Evolutionary conservation across 2,329 filamentous ascomycete genomes (phyloP).

Genomic region (Diaporthe velutina): DNA sequence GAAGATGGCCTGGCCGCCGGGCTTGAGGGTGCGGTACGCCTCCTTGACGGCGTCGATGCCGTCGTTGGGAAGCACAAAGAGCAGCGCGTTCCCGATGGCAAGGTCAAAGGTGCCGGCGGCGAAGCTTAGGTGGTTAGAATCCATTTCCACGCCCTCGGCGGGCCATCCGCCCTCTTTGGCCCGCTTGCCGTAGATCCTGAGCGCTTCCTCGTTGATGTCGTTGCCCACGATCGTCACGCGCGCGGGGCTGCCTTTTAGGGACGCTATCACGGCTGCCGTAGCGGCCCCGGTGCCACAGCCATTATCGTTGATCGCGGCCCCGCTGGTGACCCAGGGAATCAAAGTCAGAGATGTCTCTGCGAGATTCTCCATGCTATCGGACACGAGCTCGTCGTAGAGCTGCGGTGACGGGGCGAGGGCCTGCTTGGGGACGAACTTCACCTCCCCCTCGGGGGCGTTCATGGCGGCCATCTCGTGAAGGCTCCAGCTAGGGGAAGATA

Average conservation of each 20-base stretch:
- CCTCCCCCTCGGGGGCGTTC: neutral
- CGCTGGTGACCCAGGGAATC: neutral
- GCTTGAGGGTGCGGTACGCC: neutral
- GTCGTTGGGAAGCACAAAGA: neutral
- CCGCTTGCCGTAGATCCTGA: neutral
- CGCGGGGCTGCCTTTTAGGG: neutral
- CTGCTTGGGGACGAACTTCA: neutral
- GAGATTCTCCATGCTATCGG: neutral
- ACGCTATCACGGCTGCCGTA: neutral
- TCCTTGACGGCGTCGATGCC: neutral
- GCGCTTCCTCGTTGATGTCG: neutral
- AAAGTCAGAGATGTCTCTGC: neutral
- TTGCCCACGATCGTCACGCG: neutral
- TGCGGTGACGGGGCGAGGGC: neutral
- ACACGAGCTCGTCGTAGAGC: neutral
- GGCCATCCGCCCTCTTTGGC: neutral
- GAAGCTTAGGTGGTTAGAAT: neutral
- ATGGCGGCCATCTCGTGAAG: neutral
- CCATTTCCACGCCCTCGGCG: neutral
- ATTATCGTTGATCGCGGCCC: neutral
- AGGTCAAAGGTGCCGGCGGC: neutral
- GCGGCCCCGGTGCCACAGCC: neutral
- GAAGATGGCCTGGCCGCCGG: neutral
- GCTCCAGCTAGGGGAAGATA: neutral
- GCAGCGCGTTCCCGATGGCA: neutral